These are phyloP conservation scores for Hypoxylon sp. DNA, from an alignment of 2,329 filamentous ascomycete genomes.

Conservation along the genomic window DNA sequence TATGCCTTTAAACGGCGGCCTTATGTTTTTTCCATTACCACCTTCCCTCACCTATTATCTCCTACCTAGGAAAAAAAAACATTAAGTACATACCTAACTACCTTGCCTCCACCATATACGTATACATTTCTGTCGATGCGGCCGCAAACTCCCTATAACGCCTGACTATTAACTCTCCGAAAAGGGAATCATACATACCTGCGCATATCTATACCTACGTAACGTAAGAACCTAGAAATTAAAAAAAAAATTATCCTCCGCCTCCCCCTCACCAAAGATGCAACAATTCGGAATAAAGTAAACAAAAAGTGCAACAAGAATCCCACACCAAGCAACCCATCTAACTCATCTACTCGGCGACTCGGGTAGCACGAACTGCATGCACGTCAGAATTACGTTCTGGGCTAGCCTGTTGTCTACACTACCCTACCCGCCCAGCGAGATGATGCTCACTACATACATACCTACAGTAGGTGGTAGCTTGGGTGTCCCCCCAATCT, in stretches of 20 bases:
- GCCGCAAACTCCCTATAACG: conserved; percentile 1
- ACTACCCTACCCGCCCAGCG: not conserved
- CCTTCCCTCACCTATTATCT: conserved; percentile 4
- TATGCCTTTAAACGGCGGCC: too few species aligned
- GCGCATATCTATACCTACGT: not conserved
- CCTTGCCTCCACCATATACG: not conserved
- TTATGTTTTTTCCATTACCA: conserved; percentile 15
- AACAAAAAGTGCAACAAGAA: conserved; percentile 2
- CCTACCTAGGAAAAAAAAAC: not conserved
- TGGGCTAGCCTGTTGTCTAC: not conserved
- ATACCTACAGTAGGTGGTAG: too few species aligned
- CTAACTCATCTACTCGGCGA: not conserved
- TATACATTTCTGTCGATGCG: not conserved
- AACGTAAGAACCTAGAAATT: not conserved
- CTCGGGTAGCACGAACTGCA: conserved; percentile 1
- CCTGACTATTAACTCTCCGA: not conserved
- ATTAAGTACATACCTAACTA: too few species aligned
- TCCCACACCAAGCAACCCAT: not conserved
- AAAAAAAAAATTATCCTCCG: not conserved
- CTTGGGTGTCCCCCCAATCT: conserved; percentile 1
- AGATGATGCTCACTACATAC: too few species aligned
- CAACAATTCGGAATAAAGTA: not conserved
- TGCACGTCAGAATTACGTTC: conserved; percentile 4
- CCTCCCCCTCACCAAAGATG: not conserved
- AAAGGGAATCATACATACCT: not conserved